phyloP scores from a whole-genome alignment of 805 yeast species.

The Saturnispora gosingensis region DNA sequence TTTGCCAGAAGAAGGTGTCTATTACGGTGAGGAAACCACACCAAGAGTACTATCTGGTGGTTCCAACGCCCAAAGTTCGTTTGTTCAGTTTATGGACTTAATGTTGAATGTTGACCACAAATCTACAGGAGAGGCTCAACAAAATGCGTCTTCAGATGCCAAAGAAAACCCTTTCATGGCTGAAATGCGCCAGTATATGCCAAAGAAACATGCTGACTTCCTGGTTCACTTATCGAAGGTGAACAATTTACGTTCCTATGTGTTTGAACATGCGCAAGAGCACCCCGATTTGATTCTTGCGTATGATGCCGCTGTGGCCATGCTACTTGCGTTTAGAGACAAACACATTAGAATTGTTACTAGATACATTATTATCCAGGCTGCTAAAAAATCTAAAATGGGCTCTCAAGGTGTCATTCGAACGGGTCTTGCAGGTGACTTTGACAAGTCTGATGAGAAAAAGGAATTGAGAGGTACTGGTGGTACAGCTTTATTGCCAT shows the following conservation, averaged over 20 bases:
- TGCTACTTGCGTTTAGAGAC: slow-evolving; percentile 81
- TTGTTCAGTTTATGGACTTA: slow-evolving; percentile 80
- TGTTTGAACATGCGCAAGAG: slow-evolving; percentile 30
- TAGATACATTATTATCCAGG: slow-evolving; percentile 74
- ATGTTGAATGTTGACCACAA: slow-evolving; percentile 67
- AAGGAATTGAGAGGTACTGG: slow-evolving; percentile 79
- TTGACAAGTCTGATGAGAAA: slow-evolving; percentile 32
- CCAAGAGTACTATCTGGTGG: slow-evolving; percentile 74
- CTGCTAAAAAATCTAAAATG: slow-evolving; percentile 43
- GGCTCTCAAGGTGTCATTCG: slow-evolving; percentile 40
- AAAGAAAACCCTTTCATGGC: slow-evolving; percentile 46
- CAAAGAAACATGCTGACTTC: slow-evolving; percentile 73
- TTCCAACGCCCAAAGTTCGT: slow-evolving; percentile 85
- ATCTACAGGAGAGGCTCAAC: slow-evolving; percentile 47
- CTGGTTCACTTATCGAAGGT: slow-evolving; percentile 48
- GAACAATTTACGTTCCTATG: slow-evolving; percentile 58
- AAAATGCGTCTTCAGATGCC: slow-evolving; percentile 9
- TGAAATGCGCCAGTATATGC: slow-evolving; percentile 88
- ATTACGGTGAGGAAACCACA: slow-evolving; percentile 55
- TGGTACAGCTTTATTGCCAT: slow-evolving; percentile 85
- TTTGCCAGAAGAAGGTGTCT: slow-evolving; percentile 54
- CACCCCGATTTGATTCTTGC: slow-evolving; percentile 55
- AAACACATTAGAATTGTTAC: slow-evolving; percentile 91
- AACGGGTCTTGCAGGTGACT: slow-evolving; percentile 46
- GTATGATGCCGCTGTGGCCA: slow-evolving; percentile 83